phyloP scores from a whole-genome alignment of 805 yeast genomes.

The Kuraishia hungarica region DNA sequence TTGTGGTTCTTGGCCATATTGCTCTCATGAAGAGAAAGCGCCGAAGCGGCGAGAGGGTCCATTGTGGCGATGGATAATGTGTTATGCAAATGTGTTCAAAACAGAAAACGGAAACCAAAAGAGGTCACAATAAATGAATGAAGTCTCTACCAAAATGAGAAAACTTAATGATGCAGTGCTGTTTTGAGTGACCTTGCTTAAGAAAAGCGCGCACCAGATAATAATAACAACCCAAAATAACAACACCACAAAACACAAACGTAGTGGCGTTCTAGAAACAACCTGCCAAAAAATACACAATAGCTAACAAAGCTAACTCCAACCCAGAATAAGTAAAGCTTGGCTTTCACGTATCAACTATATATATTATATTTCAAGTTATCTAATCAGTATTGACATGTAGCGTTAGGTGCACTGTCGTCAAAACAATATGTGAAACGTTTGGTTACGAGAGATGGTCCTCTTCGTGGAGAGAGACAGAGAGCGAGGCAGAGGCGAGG shows the following conservation, averaged over 20 bases:
- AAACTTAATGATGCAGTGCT: too few species aligned
- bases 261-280: too few species aligned
- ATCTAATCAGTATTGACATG: neutral
- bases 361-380: neutral
- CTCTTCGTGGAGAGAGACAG: neutral
- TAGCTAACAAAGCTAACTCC: neutral
- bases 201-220: too few species aligned
- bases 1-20: slow-evolving; percentile 8
- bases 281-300: too few species aligned
- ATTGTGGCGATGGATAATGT: neutral
- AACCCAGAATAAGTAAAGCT: neutral
- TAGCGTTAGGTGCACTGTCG: neutral
- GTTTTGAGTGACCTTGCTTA: too few species aligned
- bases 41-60: neutral
- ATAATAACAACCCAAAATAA: too few species aligned
- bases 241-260: neutral
- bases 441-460: neutral
- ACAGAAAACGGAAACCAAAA: slow-evolving; percentile 1
- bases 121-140: neutral
- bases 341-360: neutral
- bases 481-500: neutral
- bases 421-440: neutral
- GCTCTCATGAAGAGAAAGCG: slow-evolving; percentile 6
- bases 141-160: too few species aligned
- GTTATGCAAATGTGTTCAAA: slow-evolving; percentile 4